Percentiles rank a stretch among this genome's conserved stretches.
Conservation (phyloP, 2,329 filamentous ascomycete species). For the Ascochyta lentis region DNA sequence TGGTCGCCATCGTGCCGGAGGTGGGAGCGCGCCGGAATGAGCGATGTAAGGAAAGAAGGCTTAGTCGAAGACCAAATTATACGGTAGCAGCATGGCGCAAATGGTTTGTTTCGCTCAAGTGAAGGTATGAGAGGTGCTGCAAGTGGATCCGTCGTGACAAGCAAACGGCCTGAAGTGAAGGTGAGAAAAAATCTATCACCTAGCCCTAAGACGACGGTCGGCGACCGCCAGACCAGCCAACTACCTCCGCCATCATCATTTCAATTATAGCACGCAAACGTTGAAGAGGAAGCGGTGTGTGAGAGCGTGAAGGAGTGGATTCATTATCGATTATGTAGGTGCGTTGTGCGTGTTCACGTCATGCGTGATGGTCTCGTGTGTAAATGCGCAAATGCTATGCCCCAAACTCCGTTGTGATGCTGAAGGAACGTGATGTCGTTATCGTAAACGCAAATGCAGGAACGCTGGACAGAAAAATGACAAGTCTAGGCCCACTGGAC, state of each 20-base stretch:
- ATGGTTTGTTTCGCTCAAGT: not conserved
- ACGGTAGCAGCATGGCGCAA: not conserved
- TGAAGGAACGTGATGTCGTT: conserved; percentile 13
- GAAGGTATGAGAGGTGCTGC: not conserved
- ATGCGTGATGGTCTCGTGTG: conserved; percentile 9
- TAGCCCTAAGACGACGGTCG: not conserved
- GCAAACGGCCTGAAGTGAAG: conserved; percentile 4
- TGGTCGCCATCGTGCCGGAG: conserved; percentile 1
- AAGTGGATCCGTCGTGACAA: not conserved
- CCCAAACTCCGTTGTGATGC: conserved; percentile 17
- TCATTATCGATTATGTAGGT: conserved; percentile 19
- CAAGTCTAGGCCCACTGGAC: conserved; percentile 13
- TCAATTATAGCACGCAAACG: not conserved
- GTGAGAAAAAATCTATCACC: not conserved
- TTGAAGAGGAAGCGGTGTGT: not conserved
- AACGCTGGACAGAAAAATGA: conserved; percentile 4
- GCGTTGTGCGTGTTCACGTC: conserved; percentile 12
- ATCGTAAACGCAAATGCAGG: conserved; percentile 7
- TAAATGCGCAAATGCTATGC: conserved; percentile 17
- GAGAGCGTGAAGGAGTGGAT: conserved; percentile 17
- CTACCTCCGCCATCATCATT: not conserved
- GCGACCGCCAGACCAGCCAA: not conserved
- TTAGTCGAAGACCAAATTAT: not conserved
- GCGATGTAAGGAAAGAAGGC: not conserved
- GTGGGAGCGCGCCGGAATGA: not conserved